These are phyloP conservation scores for Rosa chinensis DNA, from an alignment of 306 rosid genomes.

Conservation along the genomic window DNA sequence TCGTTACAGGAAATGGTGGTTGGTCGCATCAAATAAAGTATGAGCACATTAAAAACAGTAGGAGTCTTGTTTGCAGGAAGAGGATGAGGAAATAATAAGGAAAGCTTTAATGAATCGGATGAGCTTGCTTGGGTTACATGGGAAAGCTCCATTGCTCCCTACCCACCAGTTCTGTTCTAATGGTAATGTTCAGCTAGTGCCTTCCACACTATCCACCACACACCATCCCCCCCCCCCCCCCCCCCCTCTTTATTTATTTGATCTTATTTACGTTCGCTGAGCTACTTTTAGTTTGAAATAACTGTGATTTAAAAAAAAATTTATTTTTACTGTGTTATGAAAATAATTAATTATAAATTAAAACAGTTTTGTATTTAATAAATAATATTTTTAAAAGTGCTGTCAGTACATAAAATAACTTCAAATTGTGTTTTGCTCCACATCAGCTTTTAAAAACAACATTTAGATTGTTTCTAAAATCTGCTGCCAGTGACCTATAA, in stretches of 20 bases:
- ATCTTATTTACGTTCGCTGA: background rate
- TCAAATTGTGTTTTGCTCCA: too few relatives aligned
- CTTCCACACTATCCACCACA: background rate
- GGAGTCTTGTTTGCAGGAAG: background rate
- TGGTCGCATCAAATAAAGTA: background rate
- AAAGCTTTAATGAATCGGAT: background rate
- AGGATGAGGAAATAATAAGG: background rate
- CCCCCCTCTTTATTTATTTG: background rate
- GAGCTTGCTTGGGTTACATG: background rate
- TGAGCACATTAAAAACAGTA: background rate
- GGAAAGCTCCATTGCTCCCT: background rate
- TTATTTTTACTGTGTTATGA: too few relatives aligned
- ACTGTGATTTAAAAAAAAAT: too few relatives aligned
- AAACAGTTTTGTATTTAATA: too few relatives aligned
- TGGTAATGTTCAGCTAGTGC: background rate
- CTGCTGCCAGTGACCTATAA: too few relatives aligned
- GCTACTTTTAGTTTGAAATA: background rate
- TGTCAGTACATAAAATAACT: too few relatives aligned
- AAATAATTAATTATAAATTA: too few relatives aligned
- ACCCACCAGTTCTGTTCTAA: background rate
- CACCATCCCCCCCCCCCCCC: background rate
- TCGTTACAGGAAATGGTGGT: conserved; percentile 1
- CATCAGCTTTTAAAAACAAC: too few relatives aligned
- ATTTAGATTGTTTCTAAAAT: too few relatives aligned
- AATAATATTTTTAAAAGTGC: too few relatives aligned